Percentiles rank a stretch among this genome's conserved stretches.
Conservation (phyloP, 495 filamentous ascomycete genomes). For the Terfezia claveryi region DNA sequence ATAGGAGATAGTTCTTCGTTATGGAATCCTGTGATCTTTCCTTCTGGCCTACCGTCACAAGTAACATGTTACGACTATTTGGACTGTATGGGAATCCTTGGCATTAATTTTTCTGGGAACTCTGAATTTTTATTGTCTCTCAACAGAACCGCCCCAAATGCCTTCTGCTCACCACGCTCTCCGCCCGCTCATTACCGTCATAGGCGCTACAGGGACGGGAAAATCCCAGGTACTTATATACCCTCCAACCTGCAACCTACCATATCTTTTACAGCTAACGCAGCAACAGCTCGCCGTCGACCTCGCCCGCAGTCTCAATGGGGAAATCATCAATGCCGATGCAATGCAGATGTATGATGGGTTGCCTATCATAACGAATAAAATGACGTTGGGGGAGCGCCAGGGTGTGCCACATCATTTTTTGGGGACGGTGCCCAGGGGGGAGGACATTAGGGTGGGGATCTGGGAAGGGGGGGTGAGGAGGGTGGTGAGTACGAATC, state of each 20-base stretch:
- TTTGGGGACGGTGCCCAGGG: slow-evolving; percentile 48
- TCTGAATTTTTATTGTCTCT: too few relatives aligned
- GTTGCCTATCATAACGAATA: slow-evolving; percentile 88
- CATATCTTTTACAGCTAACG: slow-evolving; percentile 6
- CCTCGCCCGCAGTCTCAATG: slow-evolving; percentile 59
- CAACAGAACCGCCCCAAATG: too few relatives aligned
- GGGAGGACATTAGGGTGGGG: slow-evolving; percentile 59
- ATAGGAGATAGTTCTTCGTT: too few relatives aligned
- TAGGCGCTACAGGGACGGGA: slow-evolving; percentile 87
- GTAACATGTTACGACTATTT: too few relatives aligned
- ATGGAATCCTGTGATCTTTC: too few relatives aligned
- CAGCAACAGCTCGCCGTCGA: slow-evolving; percentile 64
- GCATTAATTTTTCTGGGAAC: too few relatives aligned
- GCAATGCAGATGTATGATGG: slow-evolving; percentile 98
- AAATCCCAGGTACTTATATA: slow-evolving; percentile 66
- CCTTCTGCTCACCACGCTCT: neutral
- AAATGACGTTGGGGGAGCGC: slow-evolving; percentile 52
- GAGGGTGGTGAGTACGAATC: slow-evolving; percentile 21
- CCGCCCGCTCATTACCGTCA: slow-evolving; percentile 51
- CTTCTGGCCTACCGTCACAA: too few relatives aligned
- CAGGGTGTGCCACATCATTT: slow-evolving; percentile 76
- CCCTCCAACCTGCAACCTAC: neutral
- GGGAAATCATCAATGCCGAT: slow-evolving; percentile 94
- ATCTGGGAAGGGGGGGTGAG: slow-evolving; percentile 47
- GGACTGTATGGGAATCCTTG: too few relatives aligned